Evolutionary conservation across 2,329 filamentous ascomycete genomes (phyloP).

Genomic region (Akanthomyces dipterigenus): DNA sequence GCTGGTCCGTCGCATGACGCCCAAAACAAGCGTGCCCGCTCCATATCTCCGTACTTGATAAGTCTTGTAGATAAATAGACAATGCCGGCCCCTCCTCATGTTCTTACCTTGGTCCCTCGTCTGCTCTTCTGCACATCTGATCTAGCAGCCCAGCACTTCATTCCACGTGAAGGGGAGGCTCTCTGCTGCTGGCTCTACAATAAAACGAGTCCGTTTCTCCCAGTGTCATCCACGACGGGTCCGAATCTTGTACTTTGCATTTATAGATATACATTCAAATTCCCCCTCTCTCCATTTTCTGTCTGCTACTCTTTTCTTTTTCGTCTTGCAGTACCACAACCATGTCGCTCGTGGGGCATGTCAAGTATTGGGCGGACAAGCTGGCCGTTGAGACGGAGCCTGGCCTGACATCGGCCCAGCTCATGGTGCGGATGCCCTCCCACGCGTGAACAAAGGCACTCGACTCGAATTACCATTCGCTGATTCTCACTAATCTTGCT

Average conservation of each 20-base stretch:
- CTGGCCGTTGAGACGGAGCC: conserved; percentile 68
- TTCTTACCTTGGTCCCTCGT: neutral
- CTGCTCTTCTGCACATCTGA: neutral
- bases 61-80: conserved; percentile 3
- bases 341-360: conserved; percentile 23
- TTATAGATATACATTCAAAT: neutral
- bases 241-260: neutral
- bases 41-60: neutral
- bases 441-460: neutral
- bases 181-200: neutral
- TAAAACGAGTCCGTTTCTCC: neutral
- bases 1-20: neutral
- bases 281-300: neutral
- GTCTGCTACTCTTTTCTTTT: neutral
- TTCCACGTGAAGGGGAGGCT: neutral
- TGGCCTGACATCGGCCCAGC: conserved; percentile 68
- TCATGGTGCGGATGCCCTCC: conserved; percentile 53
- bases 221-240: neutral
- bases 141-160: neutral
- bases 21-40: neutral
- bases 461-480: neutral
- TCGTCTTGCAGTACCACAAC: neutral
- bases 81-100: neutral
- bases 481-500: neutral
- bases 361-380: conserved; percentile 46